These are phyloP conservation scores for Thalassiosira oceanica DNA, from an alignment of 352 stramenopile species.

Conservation along the genomic window DNA sequence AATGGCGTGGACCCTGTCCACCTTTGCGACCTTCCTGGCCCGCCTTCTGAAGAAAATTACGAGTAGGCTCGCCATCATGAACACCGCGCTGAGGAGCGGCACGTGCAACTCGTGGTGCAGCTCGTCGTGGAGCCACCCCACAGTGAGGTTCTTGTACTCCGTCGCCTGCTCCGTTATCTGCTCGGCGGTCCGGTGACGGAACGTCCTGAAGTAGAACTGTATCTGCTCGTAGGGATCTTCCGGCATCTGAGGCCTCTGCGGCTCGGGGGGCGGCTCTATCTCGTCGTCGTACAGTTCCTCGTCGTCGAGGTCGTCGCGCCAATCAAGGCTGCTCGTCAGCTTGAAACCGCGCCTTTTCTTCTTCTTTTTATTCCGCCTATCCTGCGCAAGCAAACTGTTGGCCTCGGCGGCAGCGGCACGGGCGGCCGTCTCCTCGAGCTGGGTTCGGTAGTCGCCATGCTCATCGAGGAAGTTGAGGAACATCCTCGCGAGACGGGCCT, in stretches of 20 bases:
- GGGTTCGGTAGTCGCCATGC: slow-evolving; percentile 30
- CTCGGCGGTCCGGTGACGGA: slow-evolving; percentile 6
- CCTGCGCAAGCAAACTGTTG: slow-evolving; percentile 10
- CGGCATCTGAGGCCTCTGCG: slow-evolving; percentile 3
- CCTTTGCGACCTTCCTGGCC: background rate
- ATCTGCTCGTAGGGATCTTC: slow-evolving; percentile 52
- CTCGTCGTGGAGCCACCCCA: slow-evolving; percentile 26
- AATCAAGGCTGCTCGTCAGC: background rate
- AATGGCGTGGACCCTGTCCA: slow-evolving; percentile 11
- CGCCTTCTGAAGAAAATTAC: background rate
- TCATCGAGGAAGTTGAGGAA: slow-evolving; percentile 53
- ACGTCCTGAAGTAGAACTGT: slow-evolving; percentile 37
- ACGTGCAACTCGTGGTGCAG: slow-evolving; percentile 28
- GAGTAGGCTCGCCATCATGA: slow-evolving; percentile 3
- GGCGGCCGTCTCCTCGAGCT: slow-evolving; percentile 36
- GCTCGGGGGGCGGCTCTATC: background rate
- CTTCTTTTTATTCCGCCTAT: slow-evolving; percentile 19
- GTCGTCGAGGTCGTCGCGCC: slow-evolving; percentile 1
- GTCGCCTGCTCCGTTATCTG: slow-evolving; percentile 8
- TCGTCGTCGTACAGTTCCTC: slow-evolving; percentile 14
- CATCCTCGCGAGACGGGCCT: slow-evolving; percentile 24
- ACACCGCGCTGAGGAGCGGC: background rate
- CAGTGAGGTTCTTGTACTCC: background rate
- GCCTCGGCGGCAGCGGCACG: slow-evolving; percentile 22
- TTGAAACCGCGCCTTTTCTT: background rate